Conservation (phyloP, 371 early-diverging fungal species). For the Coelomomyces lativittatus region DNA sequence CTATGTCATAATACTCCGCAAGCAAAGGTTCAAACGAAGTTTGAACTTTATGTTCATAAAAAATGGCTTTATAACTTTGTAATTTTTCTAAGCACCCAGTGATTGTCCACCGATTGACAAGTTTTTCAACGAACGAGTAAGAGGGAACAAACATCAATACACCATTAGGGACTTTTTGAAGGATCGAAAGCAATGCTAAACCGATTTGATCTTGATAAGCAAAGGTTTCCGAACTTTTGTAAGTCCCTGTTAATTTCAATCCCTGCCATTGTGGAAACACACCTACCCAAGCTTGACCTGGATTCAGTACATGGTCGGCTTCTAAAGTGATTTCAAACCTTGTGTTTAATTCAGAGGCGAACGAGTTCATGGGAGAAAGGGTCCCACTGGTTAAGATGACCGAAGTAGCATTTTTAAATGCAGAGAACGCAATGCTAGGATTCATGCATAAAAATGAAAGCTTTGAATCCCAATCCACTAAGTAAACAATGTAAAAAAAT, state of each 20-base stretch:
- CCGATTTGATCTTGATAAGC: constrained; percentile 16
- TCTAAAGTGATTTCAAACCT: constrained; percentile 16
- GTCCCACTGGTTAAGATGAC: constrained; percentile 15
- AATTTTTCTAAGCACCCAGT: constrained; percentile 54
- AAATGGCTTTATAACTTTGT: constrained; percentile 90
- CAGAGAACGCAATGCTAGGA: constrained; percentile 12
- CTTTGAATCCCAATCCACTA: background rate
- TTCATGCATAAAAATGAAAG: constrained; percentile 13
- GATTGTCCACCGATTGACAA: background rate
- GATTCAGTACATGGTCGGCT: constrained; percentile 23
- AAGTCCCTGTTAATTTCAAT: constrained; percentile 4
- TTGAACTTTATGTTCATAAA: too few relatives aligned
- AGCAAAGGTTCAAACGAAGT: too few relatives aligned
- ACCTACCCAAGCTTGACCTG: constrained; percentile 10
- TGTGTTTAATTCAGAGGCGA: constrained; percentile 12
- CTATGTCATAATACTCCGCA: too few relatives aligned
- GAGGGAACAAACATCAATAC: constrained; percentile 43
- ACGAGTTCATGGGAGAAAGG: constrained; percentile 17
- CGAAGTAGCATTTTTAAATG: constrained; percentile 2
- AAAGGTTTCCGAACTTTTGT: constrained; percentile 4
- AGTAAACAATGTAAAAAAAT: too few relatives aligned
- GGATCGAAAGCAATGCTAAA: constrained; percentile 9
- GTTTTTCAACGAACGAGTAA: constrained; percentile 17
- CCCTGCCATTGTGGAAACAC: background rate
- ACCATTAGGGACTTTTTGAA: constrained; percentile 20